Conservation (phyloP, 2,329 filamentous ascomycete genomes). For the Gaeumannomyces tritici region DNA sequence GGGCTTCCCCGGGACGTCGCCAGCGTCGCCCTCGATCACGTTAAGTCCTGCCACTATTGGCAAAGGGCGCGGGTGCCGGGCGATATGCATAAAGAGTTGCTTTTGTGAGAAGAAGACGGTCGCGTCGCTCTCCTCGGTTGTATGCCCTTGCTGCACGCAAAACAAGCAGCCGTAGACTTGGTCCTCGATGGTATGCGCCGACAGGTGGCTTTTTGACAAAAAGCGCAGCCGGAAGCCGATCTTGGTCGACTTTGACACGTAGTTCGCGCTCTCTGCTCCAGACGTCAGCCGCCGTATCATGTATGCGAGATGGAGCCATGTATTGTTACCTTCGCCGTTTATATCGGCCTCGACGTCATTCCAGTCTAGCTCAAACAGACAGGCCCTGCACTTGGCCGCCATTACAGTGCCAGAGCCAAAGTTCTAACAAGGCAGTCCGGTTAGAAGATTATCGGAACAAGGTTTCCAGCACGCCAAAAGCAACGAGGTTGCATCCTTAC, state of each 20-base stretch:
- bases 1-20: not conserved
- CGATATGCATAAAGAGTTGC: slow-evolving; percentile 42
- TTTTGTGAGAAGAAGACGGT: slow-evolving; percentile 46
- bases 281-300: slow-evolving; percentile 9
- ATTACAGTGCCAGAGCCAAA: slow-evolving; percentile 23
- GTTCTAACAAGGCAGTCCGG: slow-evolving; percentile 6
- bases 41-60: slow-evolving; percentile 37
- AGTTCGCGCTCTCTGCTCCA: slow-evolving; percentile 32
- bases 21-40: slow-evolving; percentile 30
- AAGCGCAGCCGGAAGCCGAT: slow-evolving; percentile 44
- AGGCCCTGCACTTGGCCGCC: slow-evolving; percentile 42
- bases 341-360: slow-evolving; percentile 41
- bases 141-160: slow-evolving; percentile 39
- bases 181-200: slow-evolving; percentile 39
- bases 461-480: not conserved
- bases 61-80: slow-evolving; percentile 42
- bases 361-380: slow-evolving; percentile 44
- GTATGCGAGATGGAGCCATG: slow-evolving; percentile 11
- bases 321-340: slow-evolving; percentile 30
- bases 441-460: too few species aligned
- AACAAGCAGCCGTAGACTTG: slow-evolving; percentile 45
- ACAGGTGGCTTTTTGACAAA: slow-evolving; percentile 45
- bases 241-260: slow-evolving; percentile 24
- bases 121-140: slow-evolving; percentile 42
- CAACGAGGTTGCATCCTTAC: slow-evolving; percentile 19